Base-by-base conservation (phyloP, 2,329 filamentous ascomycete genomes). In the Fusarium concolor region DNA sequence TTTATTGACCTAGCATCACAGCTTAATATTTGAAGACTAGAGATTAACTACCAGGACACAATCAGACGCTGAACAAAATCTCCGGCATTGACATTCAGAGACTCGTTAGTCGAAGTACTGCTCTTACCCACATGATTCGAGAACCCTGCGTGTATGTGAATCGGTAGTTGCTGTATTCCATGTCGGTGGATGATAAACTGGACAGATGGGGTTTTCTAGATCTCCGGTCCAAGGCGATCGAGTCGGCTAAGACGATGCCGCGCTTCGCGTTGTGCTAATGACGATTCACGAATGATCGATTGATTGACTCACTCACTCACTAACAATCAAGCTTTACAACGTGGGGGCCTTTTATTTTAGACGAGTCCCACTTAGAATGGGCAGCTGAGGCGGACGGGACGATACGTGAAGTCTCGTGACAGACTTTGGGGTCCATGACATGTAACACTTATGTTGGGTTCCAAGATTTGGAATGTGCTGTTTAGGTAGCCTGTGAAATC, bases 301-400 rank as follows among this genome's bases (percentile, higher is more conserved):
- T 52, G 38, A 45, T 47, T 62, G 31, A 33, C 14, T 31, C 57
- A 59, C 56, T 73, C 66, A 70, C 56, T 73, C 66, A 70, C 61
- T 55, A 49, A 65, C 46, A 66, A 50, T 63, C 53, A 63, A 69
- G 62, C 44, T 53, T 59, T 65, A 61, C 57, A 59, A 62, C 61
- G 68, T 71, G 67, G 65, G 53, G 73, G 66, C 56, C 20, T 49
- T 38, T 47, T 10, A 33, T 35, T 39, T 41, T 59, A 42, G 39
- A 50, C 46, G 42, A 50, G 55, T 42, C 61, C 71, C 71, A 71
- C 67, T 58, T 59, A 49, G n/a, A 31, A 42, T 53, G 46, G 41
- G 45, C 44, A 41, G 42, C 52, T 64, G 44, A 22, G 33, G 47
- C 61, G 60, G 31, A 44, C 31, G 31, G 31, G 37, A 61, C 44